These are phyloP conservation scores for Sporothrix globosa DNA, from an alignment of 2,329 filamentous ascomycete species.

Conservation along the genomic window DNA sequence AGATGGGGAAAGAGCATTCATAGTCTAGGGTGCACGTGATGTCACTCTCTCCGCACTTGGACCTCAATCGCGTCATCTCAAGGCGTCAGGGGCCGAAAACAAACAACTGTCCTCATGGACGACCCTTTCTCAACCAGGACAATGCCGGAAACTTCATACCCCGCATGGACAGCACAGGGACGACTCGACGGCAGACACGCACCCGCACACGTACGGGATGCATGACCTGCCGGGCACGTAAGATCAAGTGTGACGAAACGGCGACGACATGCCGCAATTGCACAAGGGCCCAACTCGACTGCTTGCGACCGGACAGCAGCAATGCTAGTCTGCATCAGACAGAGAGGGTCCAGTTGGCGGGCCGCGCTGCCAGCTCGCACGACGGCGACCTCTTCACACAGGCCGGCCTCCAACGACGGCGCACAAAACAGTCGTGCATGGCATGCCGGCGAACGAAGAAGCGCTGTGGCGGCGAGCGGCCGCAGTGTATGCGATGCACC, in stretches of 20 bases:
- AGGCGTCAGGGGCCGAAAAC: too few species aligned
- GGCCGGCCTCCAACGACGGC: slow-evolving; percentile 18
- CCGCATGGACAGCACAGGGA: background rate
- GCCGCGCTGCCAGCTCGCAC: background rate
- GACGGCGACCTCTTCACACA: slow-evolving; percentile 2
- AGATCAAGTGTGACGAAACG: slow-evolving; percentile 27
- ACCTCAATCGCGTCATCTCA: too few species aligned
- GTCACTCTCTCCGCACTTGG: too few species aligned
- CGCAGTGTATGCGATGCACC: slow-evolving; percentile 15
- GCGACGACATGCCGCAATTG: slow-evolving; percentile 11
- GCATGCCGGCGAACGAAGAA: slow-evolving; percentile 5
- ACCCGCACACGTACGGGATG: slow-evolving; percentile 24
- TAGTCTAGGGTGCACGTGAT: too few species aligned
- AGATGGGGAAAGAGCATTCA: too few species aligned
- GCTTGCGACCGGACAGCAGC: background rate
- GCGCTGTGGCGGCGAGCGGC: slow-evolving; percentile 29
- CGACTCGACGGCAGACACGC: slow-evolving; percentile 14
- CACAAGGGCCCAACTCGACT: slow-evolving; percentile 16
- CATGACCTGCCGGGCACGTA: slow-evolving; percentile 28
- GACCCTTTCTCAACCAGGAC: too few species aligned
- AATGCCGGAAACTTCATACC: too few species aligned
- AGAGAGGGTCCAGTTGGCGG: background rate
- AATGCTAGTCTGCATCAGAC: background rate
- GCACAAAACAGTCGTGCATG: slow-evolving; percentile 16
- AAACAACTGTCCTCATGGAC: too few species aligned